phyloP scores from a whole-genome alignment of 306 rosid species.

The Malus sylvestris region DNA sequence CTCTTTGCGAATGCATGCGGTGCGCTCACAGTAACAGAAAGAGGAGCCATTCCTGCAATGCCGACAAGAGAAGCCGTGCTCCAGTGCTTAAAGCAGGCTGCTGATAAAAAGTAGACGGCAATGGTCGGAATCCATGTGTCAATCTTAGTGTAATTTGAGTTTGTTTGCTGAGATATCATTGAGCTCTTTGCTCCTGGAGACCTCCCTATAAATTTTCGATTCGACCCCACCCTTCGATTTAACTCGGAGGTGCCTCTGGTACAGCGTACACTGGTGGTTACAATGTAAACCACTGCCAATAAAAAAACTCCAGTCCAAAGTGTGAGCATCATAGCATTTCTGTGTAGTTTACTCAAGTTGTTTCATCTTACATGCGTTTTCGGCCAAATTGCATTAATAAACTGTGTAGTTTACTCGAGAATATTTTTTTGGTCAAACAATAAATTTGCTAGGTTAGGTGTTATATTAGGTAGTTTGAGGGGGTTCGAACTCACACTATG shows the following conservation, averaged over 20 bases:
- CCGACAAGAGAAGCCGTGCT: slow-evolving; percentile 63
- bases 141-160: slow-evolving; percentile 13
- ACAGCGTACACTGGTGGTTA: not conserved
- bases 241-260: not conserved
- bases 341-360: not conserved
- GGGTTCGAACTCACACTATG: no score
- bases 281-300: not conserved
- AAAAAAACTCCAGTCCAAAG: not conserved
- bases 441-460: no score
- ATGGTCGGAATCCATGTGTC: slow-evolving; percentile 12
- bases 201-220: not conserved
- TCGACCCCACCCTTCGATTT: not conserved
- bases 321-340: not conserved
- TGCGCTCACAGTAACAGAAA: slow-evolving; percentile 69
- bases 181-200: slow-evolving; percentile 13
- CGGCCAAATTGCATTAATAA: no score
- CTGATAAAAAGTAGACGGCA: slow-evolving; percentile 9
- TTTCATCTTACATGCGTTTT: no score
- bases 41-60: slow-evolving; percentile 88
- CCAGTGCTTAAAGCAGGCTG: slow-evolving; percentile 36
- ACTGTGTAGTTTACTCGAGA: not conserved
- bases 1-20: slow-evolving; percentile 76
- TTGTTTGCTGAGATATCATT: slow-evolving; percentile 12
- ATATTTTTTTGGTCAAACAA: no score
- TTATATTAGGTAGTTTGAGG: no score